Conservation (phyloP, 176 grass and related monocot genomes). For the Chrysopogon serrulatus region DNA sequence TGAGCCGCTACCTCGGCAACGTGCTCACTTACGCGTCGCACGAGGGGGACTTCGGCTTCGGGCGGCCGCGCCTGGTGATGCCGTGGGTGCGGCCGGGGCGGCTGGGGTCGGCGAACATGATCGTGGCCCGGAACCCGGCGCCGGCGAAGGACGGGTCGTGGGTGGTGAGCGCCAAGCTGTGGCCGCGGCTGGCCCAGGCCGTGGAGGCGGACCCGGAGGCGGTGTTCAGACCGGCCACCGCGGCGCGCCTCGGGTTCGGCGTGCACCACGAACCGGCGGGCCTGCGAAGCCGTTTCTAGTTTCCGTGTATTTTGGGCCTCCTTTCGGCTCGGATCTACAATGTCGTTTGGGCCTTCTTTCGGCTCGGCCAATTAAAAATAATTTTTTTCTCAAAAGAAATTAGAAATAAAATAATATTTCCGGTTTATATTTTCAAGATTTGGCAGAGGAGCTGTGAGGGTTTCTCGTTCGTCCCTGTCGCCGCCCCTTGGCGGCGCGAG, state of each 20-base stretch:
- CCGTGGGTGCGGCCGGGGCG: slow-evolving; percentile 45
- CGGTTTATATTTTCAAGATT: too few species aligned
- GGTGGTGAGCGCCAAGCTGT: slow-evolving; percentile 45
- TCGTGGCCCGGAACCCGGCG: slow-evolving; percentile 27
- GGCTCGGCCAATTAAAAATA: too few species aligned
- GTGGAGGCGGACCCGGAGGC: slow-evolving; percentile 42
- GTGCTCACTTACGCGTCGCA: slow-evolving; percentile 51
- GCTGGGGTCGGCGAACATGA: slow-evolving; percentile 39
- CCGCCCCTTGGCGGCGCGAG: too few species aligned
- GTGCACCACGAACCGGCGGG: too few species aligned
- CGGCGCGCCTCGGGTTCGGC: slow-evolving; percentile 32
- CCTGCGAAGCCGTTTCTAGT: too few species aligned
- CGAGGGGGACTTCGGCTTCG: slow-evolving; percentile 63
- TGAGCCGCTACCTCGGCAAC: slow-evolving; percentile 54
- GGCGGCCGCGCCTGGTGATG: slow-evolving; percentile 33
- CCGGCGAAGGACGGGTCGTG: slow-evolving; percentile 49
- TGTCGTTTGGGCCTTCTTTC: too few species aligned
- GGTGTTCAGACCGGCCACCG: slow-evolving; percentile 42
- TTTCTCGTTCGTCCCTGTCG: too few species aligned
- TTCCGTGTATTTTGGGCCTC: too few species aligned
- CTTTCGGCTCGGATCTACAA: too few species aligned
- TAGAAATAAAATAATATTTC: too few species aligned
- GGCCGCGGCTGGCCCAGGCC: slow-evolving; percentile 46
- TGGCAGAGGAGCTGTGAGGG: too few species aligned
- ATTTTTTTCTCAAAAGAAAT: too few species aligned